phyloP scores from a whole-genome alignment of 306 rosid species.

The Spatholobus suberectus region DNA sequence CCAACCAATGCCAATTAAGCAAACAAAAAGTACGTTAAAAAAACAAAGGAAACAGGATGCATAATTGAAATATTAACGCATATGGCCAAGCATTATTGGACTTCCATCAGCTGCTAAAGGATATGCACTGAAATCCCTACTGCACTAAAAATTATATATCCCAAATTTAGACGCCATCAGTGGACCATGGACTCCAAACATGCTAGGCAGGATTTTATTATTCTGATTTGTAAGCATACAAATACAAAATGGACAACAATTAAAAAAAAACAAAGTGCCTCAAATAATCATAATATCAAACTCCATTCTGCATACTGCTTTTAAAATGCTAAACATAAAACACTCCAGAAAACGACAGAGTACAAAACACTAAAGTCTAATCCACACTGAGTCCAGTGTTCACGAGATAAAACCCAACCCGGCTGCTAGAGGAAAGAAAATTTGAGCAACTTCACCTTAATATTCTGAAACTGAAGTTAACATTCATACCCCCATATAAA shows the following conservation, averaged over 20 bases:
- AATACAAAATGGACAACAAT: not conserved
- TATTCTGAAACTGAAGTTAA: not conserved
- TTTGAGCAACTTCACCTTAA: not conserved
- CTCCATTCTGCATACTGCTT: not conserved
- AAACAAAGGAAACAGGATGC: not conserved
- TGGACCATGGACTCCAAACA: too few relatives aligned
- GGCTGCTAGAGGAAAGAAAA: not conserved
- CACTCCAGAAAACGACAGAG: not conserved
- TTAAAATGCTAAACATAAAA: constrained; percentile 10
- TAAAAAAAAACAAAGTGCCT: not conserved
- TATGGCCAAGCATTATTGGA: not conserved
- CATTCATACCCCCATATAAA: not conserved
- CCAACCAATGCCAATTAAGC: constrained; percentile 26
- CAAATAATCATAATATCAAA: constrained; percentile 24
- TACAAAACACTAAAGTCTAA: constrained; percentile 32
- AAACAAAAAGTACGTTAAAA: constrained; percentile 4
- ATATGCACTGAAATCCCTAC: constrained; percentile 17
- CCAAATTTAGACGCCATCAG: not conserved
- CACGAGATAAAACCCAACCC: constrained; percentile 3
- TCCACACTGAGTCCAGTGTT: not conserved
- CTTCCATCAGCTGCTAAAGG: constrained; percentile 36
- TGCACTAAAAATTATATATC: constrained; percentile 16
- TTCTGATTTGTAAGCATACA: not conserved
- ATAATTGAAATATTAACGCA: not conserved
- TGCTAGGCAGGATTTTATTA: too few relatives aligned